phyloP scores from a whole-genome alignment of 306 rosid species.

The Hippophae rhamnoides region DNA sequence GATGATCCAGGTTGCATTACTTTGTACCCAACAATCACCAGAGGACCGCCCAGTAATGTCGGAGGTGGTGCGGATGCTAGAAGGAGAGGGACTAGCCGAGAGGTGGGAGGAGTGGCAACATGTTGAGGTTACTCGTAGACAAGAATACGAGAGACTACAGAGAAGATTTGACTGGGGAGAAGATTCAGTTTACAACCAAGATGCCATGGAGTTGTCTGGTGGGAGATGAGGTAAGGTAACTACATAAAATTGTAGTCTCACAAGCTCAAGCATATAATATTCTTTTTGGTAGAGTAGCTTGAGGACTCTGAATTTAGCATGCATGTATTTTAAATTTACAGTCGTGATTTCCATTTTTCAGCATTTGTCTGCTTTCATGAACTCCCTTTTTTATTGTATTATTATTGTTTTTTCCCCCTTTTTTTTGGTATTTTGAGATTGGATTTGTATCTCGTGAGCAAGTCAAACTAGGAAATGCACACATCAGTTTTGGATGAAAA shows the following conservation, averaged over 20 bases:
- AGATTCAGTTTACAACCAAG: slow-evolving; percentile 79
- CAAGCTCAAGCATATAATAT: slow-evolving; percentile 8
- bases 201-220: slow-evolving; percentile 90
- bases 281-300: slow-evolving; percentile 31
- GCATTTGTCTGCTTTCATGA: too few relatives aligned
- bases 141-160: slow-evolving; percentile 79
- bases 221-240: slow-evolving; percentile 49
- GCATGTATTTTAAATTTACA: too few relatives aligned
- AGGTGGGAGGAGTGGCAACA: slow-evolving; percentile 99
- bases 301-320: not conserved
- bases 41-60: slow-evolving; percentile 97
- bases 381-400: too few relatives aligned
- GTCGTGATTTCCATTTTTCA: too few relatives aligned
- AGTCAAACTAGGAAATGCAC: too few relatives aligned
- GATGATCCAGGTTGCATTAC: slow-evolving; percentile 90
- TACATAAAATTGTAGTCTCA: slow-evolving; percentile 9
- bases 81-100: slow-evolving; percentile 98
- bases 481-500: too few relatives aligned
- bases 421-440: too few relatives aligned
- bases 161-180: slow-evolving; percentile 99
- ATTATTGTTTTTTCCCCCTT: too few relatives aligned
- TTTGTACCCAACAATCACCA: slow-evolving; percentile 89
- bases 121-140: slow-evolving; percentile 79
- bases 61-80: slow-evolving; percentile 93
- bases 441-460: too few relatives aligned